Conservation (phyloP, 192 early-diverging fungal species). For the Spinellus fusiger region DNA sequence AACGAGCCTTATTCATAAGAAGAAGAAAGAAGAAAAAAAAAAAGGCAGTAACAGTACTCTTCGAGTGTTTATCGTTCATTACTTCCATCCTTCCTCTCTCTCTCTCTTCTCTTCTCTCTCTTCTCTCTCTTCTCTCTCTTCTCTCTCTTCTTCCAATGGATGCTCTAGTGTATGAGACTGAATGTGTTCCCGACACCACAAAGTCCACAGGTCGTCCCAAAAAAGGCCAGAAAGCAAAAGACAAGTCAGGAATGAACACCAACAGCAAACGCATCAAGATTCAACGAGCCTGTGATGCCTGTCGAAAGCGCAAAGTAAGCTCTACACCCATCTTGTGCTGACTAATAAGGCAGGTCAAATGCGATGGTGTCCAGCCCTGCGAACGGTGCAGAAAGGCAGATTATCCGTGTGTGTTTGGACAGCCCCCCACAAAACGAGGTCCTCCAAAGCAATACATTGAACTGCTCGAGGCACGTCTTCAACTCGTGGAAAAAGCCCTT, state of each 20-base stretch:
- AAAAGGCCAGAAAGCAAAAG: not conserved
- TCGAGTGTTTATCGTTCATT: too few relatives aligned
- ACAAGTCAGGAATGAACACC: not conserved
- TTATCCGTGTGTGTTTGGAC: conserved; percentile 21
- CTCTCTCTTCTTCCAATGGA: not conserved
- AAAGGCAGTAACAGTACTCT: too few relatives aligned
- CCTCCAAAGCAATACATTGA: conserved; percentile 40
- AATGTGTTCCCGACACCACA: not conserved
- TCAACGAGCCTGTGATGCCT: conserved; percentile 28
- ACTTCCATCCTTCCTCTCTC: too few relatives aligned
- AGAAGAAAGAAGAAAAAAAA: too few relatives aligned
- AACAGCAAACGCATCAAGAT: conserved; percentile 23
- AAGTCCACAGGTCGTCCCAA: not conserved
- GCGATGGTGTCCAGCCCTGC: conserved; percentile 34
- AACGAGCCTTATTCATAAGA: too few relatives aligned
- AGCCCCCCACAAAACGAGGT: conserved; percentile 26
- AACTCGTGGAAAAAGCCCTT: conserved; percentile 27
- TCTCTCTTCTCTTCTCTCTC: not conserved
- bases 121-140: not conserved
- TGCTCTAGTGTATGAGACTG: not conserved
- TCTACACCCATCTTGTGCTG: not conserved
- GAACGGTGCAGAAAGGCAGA: conserved; percentile 24
- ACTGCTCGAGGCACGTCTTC: conserved; percentile 23
- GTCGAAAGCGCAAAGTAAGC: conserved; percentile 30
- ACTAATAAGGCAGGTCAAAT: conserved; percentile 26